Evolutionary conservation across 257 asterid genomes (phyloP), one percentile per base, ranked within the genome.

Genomic region (Jacaranda mimosifolia): DNA sequence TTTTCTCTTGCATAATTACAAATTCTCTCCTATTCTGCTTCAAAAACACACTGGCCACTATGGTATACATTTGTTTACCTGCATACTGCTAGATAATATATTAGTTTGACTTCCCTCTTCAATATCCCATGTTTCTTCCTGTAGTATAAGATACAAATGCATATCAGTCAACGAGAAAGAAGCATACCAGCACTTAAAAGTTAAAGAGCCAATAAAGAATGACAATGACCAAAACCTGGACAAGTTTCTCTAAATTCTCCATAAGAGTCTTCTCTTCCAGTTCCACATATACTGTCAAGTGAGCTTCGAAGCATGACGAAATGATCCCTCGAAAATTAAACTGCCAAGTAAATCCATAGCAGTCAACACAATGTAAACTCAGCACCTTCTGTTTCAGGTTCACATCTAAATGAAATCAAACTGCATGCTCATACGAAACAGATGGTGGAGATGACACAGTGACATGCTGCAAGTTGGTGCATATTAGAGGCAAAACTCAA

Each of bases 81-180:
- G 97, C 91, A 93, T 91, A 81, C 99, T 93, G 90, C 99, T 96
- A 56, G 97, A 89, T 81, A 96, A 90, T 73, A 96, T 89, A 82
- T 96, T 83, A 70, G 92, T 95, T 81, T 95, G 97, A 83, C 97
- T 89, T 71, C 99, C 99, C 83, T 96, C 99, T 81, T 96, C 99
- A 68, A 90, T 86, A 48, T 91, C 96, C 99, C 99, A 95, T 53
- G 97, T 90, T 83, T 96, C 99, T 86, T 96, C 98, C 99, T 95
- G 92, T 17, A 68, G 79, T 43, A 78, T 56, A 75, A 73, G 81
- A 80, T 68, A 46, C 56, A 80, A 72, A 74, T 59, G 36, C 53
- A 74, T 57, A 71, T 77, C 67, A 72, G 81, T 26, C 1, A 12
- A 59, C 17, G 65, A 59, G 39, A 55, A 17, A 32, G 7, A 1